These are phyloP conservation scores for Naematelia aurantialba DNA, from an alignment of 768 basidiomycete species.

Conservation along the genomic window DNA sequence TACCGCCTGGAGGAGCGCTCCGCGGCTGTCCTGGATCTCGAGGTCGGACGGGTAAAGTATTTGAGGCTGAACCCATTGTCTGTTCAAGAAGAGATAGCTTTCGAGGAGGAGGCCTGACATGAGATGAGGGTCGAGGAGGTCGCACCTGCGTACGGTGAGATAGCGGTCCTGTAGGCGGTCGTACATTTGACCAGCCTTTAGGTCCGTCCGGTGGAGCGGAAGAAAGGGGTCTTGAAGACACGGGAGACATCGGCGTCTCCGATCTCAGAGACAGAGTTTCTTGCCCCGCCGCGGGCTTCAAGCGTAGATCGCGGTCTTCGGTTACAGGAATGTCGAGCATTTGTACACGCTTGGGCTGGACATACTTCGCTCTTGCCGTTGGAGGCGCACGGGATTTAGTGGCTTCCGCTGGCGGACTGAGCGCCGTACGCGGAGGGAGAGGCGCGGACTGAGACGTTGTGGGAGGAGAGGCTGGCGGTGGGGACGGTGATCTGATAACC, in stretches of 20 bases:
- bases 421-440: not conserved
- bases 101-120: not conserved
- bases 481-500: not conserved
- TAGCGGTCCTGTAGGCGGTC: not conserved
- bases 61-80: not conserved
- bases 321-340: not conserved
- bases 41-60: not conserved
- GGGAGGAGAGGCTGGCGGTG: not conserved
- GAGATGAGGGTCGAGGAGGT: not conserved
- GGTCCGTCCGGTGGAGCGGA: not conserved
- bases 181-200: not conserved
- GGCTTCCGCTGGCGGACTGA: not conserved
- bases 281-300: not conserved
- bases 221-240: not conserved
- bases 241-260: not conserved
- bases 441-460: not conserved
- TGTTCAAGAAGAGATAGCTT: not conserved
- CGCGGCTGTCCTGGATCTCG: not conserved
- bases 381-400: slow-evolving; percentile 1
- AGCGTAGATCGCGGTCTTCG: not conserved
- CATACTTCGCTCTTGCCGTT: slow-evolving; percentile 8
- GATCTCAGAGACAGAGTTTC: no score
- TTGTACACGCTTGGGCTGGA: slow-evolving; percentile 19
- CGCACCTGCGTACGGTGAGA: not conserved
- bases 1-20: not conserved